A percentile compares a stretch with the other conserved stretches of the same genome.
These are phyloP conservation scores for Auxenochlorella protothecoides DNA, from an alignment of 139 green algal genomes.

Conservation along the genomic window DNA sequence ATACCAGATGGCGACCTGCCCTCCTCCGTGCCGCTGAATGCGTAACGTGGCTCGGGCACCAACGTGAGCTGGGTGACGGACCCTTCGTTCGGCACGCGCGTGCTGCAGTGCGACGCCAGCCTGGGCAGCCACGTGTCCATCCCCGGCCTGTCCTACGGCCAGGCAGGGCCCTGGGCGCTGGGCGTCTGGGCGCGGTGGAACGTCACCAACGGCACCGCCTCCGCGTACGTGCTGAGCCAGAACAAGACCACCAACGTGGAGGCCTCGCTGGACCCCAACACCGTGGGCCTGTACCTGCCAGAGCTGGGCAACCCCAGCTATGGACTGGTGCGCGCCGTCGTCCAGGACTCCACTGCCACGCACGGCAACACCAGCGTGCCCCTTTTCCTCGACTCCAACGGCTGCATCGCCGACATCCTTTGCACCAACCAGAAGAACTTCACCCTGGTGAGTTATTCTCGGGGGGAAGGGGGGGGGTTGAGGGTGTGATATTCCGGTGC, in stretches of 20 bases:
- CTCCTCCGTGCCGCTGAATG: neutral
- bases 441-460: too few species aligned
- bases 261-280: neutral
- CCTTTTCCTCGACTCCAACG: slow-evolving; percentile 36
- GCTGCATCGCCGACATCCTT: slow-evolving; percentile 5
- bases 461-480: too few species aligned
- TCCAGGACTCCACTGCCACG: slow-evolving; percentile 20
- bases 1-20: neutral
- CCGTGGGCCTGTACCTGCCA: slow-evolving; percentile 25
- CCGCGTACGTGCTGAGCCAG: slow-evolving; percentile 7
- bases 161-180: slow-evolving; percentile 11
- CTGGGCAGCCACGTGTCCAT: slow-evolving; percentile 9
- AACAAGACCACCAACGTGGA: neutral
- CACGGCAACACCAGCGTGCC: neutral
- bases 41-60: neutral
- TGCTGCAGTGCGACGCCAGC: slow-evolving; percentile 9
- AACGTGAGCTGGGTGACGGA: slow-evolving; percentile 4
- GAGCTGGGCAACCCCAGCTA: slow-evolving; percentile 18
- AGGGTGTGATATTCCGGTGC: too few species aligned
- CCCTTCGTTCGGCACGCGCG: neutral
- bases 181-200: slow-evolving; percentile 11
- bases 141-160: slow-evolving; percentile 17
- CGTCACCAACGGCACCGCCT: neutral
- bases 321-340: slow-evolving; percentile 33
- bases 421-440: neutral